Evolutionary conservation across 2,329 filamentous ascomycete species (phyloP), one percentile per base, ranked within the genome.

Genomic region (Rutstroemia sp.): DNA sequence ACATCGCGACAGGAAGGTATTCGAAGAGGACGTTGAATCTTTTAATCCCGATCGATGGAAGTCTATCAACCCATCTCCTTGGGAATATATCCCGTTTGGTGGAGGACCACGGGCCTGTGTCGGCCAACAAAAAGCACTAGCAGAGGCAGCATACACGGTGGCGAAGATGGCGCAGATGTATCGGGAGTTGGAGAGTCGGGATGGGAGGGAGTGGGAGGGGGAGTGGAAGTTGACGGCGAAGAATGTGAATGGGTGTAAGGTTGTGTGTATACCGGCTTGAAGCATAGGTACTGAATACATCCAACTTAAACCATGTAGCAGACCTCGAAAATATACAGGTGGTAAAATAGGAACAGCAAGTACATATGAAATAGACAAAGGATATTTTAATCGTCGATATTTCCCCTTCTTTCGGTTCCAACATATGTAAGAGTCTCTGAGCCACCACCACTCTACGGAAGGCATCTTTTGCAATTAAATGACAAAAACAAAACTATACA

Each of bases 31-130:
- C 58, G 85, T 82, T 0, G 81, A 87, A 10, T 76, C 81, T 1
- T 94, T 90, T 71, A 74, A 78, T 4, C 89, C 89, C 0, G 87
- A 89, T 71, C 76, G 89, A 25, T 94, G 88, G 88, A 68, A 68
- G 1, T 48, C 47, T 16, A 39, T 71, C 79, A 48, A 87, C 90
- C 71, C 89, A 87, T 73, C 80, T 79, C 27, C 83, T 84, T 0
- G 88, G 88, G 57, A 85, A 49, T 49, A 54, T 36, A 52, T 88
- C 46, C 86, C 86, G 0, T 92, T 92, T 66, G 88, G 84, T 60
- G 73, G 81, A 25, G 86, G 86, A 0, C 84, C 86, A 0, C 72
- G 86, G 3, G 78, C 84, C 0, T 89, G 86, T 55, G 87, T 92
- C 0, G 89, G 89, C 0, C 50, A 60, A 30, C 38, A 56, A 5